Base-by-base conservation (phyloP, 2,329 filamentous ascomycete genomes). In the Cladophialophora carrionii region DNA sequence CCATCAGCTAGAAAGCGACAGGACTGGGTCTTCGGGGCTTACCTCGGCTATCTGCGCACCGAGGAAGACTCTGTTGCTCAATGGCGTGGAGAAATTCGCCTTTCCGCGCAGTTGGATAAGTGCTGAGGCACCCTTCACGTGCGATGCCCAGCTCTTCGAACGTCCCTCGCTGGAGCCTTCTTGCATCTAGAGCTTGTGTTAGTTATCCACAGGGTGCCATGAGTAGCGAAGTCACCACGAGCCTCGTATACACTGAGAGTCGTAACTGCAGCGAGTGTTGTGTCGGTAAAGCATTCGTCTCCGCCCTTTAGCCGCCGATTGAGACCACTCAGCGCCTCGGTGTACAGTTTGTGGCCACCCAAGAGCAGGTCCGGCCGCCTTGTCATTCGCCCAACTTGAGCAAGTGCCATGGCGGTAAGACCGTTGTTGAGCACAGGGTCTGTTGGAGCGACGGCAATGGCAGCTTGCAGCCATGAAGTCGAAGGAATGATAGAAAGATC, bases 231-330 rank as follows among this genome's bases (percentile, higher is more conserved):
- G 31, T 26, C 26, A 41, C 31, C 34, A 53, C 64, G n/a, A 12
- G 60, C 61, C 61, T 66, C 64, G 53, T 63, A 66, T 9, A 62
- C 34, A 17, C 32, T 63, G 37, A 66, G 53, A 12, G 48, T 51
- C 26, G 54, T 56, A 20, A 59, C 61, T 8, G 64, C 55, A 34
- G 64, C 64, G 7, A 66, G 20, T n/a, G 64, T 66, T 17, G 61
- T 37, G 29, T 66, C 64, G 9, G 32, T n/a, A 17, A 61, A 32
- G 24, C 14, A n/a, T 49, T 54, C 52, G n/a, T 52, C 26, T 12
- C n/a, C 22, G 5, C 20, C n/a, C 4, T 22, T 14, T 10, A 66
- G 31, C 12, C 24, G 54, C 48, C 31, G 60, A n/a, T 58, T 59
- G 7, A 66, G 22, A 9, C 60, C 54, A 24, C 51, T 55, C 14